Percentiles rank a stretch among this genome's conserved stretches.
phyloP scores from a whole-genome alignment of 2,329 filamentous ascomycete genomes.

The Furcasterigmium furcatum region DNA sequence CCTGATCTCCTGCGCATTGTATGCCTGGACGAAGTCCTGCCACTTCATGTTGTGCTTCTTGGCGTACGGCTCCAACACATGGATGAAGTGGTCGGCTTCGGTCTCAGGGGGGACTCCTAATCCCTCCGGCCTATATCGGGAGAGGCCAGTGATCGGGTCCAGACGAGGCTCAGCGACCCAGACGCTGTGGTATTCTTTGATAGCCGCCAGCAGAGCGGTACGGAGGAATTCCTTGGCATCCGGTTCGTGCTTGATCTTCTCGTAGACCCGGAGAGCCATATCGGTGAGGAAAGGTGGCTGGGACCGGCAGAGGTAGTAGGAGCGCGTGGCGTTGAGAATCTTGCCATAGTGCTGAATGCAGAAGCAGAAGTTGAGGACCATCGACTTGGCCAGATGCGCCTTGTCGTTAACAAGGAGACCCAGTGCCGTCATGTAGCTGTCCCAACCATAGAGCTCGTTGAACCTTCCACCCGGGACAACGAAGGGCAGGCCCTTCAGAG shows the following conservation, averaged over 20 bases:
- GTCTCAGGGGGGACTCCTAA: constrained; percentile 88
- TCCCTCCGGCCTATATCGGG: constrained; percentile 80
- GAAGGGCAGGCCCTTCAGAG: constrained; percentile 79
- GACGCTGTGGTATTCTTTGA: constrained; percentile 93
- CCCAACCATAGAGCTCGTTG: constrained; percentile 98
- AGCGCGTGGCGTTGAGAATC: constrained; percentile 93
- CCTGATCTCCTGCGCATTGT: constrained; percentile 72
- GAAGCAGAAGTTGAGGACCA: constrained; percentile 97
- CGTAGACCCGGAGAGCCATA: constrained; percentile 92
- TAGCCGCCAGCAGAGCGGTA: constrained; percentile 79
- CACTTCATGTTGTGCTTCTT: constrained; percentile 82
- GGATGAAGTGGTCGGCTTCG: constrained; percentile 81
- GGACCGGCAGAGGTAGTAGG: constrained; percentile 91
- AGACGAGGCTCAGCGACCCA: constrained; percentile 79
- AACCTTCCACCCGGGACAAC: constrained; percentile 97
- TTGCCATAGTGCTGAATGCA: constrained; percentile 98
- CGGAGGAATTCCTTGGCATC: constrained; percentile 79
- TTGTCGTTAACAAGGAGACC: constrained; percentile 84
- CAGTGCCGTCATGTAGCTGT: constrained; percentile 97
- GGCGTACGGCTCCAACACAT: constrained; percentile 77
- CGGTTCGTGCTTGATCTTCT: constrained; percentile 84
- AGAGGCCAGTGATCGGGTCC: constrained; percentile 75
- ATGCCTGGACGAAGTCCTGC: constrained; percentile 80
- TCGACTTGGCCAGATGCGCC: constrained; percentile 83
- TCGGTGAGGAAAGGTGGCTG: constrained; percentile 97